phyloP scores from a whole-genome alignment of 768 basidiomycete species.

The Cystofilobasidium capitatum region DNA sequence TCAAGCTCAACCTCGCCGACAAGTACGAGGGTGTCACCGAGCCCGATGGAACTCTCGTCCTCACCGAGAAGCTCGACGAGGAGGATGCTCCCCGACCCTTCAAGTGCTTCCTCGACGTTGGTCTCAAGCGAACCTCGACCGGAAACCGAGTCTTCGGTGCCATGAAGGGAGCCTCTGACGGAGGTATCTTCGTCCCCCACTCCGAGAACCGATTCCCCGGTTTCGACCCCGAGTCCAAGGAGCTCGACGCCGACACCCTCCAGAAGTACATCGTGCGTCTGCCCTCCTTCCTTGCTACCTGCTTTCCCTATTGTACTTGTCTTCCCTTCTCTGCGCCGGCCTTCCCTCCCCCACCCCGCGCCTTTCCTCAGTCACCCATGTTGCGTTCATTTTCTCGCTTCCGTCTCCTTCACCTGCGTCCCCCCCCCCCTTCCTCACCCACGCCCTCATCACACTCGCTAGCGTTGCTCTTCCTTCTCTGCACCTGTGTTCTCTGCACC shows the following conservation, averaged over 20 bases:
- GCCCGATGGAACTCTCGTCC: slow-evolving; percentile 70
- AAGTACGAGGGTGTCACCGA: slow-evolving; percentile 93
- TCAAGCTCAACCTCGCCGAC: slow-evolving; percentile 91
- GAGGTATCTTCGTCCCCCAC: slow-evolving; percentile 96
- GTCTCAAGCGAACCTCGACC: slow-evolving; percentile 93
- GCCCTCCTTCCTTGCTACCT: too few relatives aligned
- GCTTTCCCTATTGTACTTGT: too few relatives aligned
- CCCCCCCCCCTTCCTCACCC: too few relatives aligned
- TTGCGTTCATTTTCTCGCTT: too few relatives aligned
- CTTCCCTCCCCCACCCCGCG: too few relatives aligned
- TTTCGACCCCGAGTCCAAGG: slow-evolving; percentile 83
- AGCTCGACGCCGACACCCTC: slow-evolving; percentile 83
- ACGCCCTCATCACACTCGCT: too few relatives aligned
- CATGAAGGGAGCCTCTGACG: slow-evolving; percentile 95
- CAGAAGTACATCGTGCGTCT: slow-evolving; percentile 50
- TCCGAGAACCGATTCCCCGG: slow-evolving; percentile 97
- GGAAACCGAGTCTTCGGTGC: slow-evolving; percentile 96
- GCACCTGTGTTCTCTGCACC: neutral
- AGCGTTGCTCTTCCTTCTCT: too few relatives aligned
- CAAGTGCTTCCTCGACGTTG: slow-evolving; percentile 97
- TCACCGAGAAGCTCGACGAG: slow-evolving; percentile 78
- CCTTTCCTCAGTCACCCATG: too few relatives aligned
- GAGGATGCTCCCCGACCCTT: slow-evolving; percentile 97
- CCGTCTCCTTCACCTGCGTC: too few relatives aligned
- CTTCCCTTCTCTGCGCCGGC: too few relatives aligned